Conservation (phyloP, 805 yeast species). For the Sugiyamaella boreocaroliniensis region DNA sequence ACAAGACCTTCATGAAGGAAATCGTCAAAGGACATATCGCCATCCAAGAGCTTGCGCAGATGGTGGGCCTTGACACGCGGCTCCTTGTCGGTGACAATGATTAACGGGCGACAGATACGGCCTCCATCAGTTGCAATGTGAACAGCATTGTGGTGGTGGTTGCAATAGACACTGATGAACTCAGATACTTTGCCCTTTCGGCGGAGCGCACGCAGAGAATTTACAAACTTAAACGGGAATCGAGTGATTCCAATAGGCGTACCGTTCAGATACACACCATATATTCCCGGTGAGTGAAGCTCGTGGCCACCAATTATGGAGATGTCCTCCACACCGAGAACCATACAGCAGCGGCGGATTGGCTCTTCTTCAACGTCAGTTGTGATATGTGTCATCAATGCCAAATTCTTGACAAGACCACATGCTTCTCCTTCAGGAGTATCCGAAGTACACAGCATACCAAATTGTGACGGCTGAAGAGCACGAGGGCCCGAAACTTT, state of each 20-base stretch:
- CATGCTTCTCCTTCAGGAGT: conserved; percentile 99
- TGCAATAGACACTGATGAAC: conserved; percentile 84
- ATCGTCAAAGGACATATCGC: conserved; percentile 84
- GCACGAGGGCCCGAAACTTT: conserved; percentile 99
- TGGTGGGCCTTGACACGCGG: conserved; percentile 71
- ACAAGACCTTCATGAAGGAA: conserved; percentile 80
- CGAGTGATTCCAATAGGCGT: conserved; percentile 86
- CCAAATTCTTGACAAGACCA: conserved; percentile 94
- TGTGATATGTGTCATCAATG: conserved; percentile 97
- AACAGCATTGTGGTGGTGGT: conserved; percentile 84
- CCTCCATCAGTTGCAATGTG: conserved; percentile 99
- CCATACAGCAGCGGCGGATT: conserved; percentile 63
- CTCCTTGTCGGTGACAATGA: conserved; percentile 68
- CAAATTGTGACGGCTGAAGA: conserved; percentile 96
- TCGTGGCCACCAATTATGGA: conserved; percentile 74
- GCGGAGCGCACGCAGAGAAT: conserved; percentile 70
- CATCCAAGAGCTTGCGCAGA: conserved; percentile 52
- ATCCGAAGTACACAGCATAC: conserved; percentile 97
- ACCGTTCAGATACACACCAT: conserved; percentile 88
- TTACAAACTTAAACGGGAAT: conserved; percentile 76
- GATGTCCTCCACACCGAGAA: conserved; percentile 86
- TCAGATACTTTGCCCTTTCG: conserved; percentile 81
- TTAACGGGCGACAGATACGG: conserved; percentile 92
- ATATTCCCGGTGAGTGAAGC: conserved; percentile 68
- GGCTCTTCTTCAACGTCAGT: conserved; percentile 97